Conservation (phyloP, 257 asterid genomes). For the Linaria vulgaris region DNA sequence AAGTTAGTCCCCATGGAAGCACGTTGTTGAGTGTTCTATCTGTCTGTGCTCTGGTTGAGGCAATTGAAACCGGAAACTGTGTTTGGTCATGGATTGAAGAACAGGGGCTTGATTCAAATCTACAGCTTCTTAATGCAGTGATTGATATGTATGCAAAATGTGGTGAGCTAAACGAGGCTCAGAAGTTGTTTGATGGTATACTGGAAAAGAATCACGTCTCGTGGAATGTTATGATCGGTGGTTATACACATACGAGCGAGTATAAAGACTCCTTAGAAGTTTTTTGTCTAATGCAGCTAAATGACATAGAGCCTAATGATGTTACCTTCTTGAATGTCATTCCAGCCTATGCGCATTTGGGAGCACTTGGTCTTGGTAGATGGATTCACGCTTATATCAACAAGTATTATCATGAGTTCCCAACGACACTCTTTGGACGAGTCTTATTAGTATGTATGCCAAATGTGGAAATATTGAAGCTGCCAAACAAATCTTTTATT, state of each 20-base stretch:
- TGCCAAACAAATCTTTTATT: constrained; percentile 35
- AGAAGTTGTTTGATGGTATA: constrained; percentile 31
- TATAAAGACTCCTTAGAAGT: constrained; percentile 37
- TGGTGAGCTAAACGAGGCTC: constrained; percentile 37
- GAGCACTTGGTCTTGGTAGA: constrained; percentile 46
- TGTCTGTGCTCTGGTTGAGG: constrained; percentile 37
- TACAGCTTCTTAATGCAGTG: constrained; percentile 42
- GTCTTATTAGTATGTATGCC: constrained; percentile 45
- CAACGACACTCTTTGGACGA: constrained; percentile 46
- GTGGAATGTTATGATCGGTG: constrained; percentile 57
- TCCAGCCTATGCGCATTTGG: constrained; percentile 48
- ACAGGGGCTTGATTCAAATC: constrained; percentile 33
- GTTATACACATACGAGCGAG: constrained; percentile 37
- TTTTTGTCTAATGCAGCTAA: constrained; percentile 32
- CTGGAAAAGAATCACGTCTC: constrained; percentile 40
- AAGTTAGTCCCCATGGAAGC: constrained; percentile 38
- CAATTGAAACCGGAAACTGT: constrained; percentile 29
- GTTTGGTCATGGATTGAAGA: constrained; percentile 41
- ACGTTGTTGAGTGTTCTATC: constrained; percentile 45
- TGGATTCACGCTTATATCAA: constrained; percentile 42
- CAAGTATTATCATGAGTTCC: constrained; percentile 36
- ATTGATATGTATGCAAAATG: constrained; percentile 57
- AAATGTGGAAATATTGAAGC: constrained; percentile 48
- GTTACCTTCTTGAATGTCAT: constrained; percentile 43
- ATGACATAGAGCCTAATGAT: constrained; percentile 36